These are phyloP conservation scores for Histomonas meleagridis DNA, from an alignment of 208 protist genomes.

Conservation along the genomic window DNA sequence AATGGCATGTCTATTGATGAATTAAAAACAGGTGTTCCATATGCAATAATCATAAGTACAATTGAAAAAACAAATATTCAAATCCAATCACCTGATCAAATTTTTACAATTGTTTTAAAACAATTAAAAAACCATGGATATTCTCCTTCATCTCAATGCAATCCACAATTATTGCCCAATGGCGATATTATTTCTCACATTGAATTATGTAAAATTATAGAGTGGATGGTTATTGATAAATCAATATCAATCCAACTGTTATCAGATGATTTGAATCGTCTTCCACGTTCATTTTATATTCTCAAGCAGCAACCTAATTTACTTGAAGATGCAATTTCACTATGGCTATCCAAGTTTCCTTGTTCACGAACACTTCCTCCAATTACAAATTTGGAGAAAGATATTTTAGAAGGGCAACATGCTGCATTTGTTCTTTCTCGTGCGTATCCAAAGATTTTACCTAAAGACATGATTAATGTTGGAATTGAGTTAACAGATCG, in stretches of 20 bases:
- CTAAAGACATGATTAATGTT: background rate
- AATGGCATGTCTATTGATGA: background rate
- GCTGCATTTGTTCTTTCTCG: background rate
- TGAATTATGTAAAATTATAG: background rate
- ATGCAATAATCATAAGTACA: background rate
- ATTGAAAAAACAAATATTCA: background rate
- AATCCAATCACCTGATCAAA: background rate
- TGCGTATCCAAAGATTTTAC: background rate
- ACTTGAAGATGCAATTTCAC: background rate
- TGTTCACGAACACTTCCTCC: background rate
- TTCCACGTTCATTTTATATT: conserved; percentile 1
- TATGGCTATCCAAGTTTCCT: conserved; percentile 25
- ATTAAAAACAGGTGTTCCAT: background rate
- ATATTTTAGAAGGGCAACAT: conserved; percentile 1
- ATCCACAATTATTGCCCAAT: background rate
- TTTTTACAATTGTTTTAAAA: background rate
- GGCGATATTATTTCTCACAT: background rate
- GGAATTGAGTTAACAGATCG: background rate
- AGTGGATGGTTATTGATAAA: conserved; percentile 18
- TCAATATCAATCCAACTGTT: background rate
- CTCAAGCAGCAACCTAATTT: background rate
- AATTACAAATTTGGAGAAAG: background rate
- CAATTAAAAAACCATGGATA: background rate
- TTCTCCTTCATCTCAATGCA: background rate
- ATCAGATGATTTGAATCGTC: background rate